Conservation (phyloP, 345 rosid species). For the Microcos paniculata region DNA sequence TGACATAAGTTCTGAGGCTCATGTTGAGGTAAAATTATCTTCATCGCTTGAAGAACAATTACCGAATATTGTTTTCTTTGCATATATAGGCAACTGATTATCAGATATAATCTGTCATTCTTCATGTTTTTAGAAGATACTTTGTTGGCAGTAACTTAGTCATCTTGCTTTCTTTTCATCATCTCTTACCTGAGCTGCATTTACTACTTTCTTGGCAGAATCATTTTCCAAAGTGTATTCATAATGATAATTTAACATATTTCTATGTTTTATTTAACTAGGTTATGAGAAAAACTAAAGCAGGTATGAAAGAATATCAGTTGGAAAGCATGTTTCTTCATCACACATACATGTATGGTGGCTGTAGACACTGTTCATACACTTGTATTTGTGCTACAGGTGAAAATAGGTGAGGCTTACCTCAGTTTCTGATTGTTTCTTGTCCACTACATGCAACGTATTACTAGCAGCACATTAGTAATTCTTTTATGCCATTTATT, state of each 20-base stretch:
- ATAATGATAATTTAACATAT: background rate
- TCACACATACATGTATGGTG: slow-evolving; percentile 91
- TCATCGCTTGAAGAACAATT: background rate
- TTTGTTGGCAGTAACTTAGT: background rate
- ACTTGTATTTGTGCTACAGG: slow-evolving; percentile 97
- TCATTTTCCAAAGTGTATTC: background rate
- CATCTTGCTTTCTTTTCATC: background rate
- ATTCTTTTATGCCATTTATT: background rate
- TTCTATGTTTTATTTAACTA: slow-evolving; percentile 23
- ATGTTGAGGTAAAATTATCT: slow-evolving; percentile 59
- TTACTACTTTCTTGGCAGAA: background rate
- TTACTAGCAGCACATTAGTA: background rate
- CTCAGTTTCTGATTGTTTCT: slow-evolving; percentile 2
- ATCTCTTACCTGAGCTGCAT: background rate
- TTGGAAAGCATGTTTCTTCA: slow-evolving; percentile 94
- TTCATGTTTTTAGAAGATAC: background rate
- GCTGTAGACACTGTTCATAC: slow-evolving; percentile 94
- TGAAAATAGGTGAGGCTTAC: slow-evolving; percentile 63
- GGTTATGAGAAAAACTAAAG: slow-evolving; percentile 77
- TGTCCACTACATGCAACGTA: slow-evolving; percentile 1
- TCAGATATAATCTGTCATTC: background rate
- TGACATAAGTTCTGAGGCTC: slow-evolving; percentile 97
- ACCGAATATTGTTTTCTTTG: background rate
- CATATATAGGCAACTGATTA: background rate
- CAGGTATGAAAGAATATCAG: slow-evolving; percentile 86